Conservation (phyloP, 129 eudicot species). For the Scalesia atractyloides region DNA sequence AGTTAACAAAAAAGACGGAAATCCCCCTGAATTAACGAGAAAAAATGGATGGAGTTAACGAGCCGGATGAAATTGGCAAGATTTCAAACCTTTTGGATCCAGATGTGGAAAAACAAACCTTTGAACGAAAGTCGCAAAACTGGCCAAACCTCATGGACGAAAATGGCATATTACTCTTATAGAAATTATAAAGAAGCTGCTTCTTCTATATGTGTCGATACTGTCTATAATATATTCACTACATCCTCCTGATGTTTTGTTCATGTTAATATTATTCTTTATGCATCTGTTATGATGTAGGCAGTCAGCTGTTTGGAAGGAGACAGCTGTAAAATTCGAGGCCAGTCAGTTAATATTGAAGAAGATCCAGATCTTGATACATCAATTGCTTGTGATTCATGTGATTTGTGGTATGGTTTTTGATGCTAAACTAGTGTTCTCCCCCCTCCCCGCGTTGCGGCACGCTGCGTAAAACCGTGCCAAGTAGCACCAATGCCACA, state of each 20-base stretch:
- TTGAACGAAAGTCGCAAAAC: too few species aligned
- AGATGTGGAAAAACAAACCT: too few species aligned
- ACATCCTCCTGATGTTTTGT: constrained; percentile 11
- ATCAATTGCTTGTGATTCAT: constrained; percentile 96
- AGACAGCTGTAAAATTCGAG: constrained; percentile 83
- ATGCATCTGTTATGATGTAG: constrained; percentile 45
- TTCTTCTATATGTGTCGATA: constrained; percentile 5
- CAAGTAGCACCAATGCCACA: too few species aligned
- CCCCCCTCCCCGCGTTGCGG: too few species aligned
- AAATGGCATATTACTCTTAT: background rate
- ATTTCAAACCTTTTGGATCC: too few species aligned
- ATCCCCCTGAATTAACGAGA: too few species aligned
- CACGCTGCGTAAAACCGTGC: too few species aligned
- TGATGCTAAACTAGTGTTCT: background rate
- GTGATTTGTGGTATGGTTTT: constrained; percentile 79
- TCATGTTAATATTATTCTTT: background rate
- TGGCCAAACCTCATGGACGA: too few species aligned
- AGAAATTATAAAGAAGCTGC: constrained; percentile 7
- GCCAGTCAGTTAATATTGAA: constrained; percentile 57
- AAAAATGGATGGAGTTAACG: too few species aligned
- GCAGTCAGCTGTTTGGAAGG: constrained; percentile 97
- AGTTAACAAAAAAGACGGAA: too few species aligned
- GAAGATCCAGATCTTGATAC: constrained; percentile 77
- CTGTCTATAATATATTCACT: background rate
- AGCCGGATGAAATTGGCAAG: too few species aligned